A percentile compares a stretch with the other conserved stretches of the same genome.
Evolutionary conservation across 106 monocot species (phyloP).

Genomic region (Acanthochlamys bracteata): DNA sequence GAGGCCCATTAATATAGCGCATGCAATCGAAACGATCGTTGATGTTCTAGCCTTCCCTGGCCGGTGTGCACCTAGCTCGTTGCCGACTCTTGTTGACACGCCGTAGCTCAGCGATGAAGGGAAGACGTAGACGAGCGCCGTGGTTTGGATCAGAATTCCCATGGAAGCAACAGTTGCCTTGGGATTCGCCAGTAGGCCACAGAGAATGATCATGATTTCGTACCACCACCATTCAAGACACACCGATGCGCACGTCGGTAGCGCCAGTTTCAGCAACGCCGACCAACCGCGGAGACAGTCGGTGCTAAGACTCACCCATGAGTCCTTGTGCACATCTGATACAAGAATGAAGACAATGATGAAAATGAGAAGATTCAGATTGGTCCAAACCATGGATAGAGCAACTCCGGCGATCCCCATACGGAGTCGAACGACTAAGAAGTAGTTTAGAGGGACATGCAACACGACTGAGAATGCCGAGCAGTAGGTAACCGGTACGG

Average conservation of each 20-base stretch:
- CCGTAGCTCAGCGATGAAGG: constrained; percentile 77
- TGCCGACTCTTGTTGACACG: constrained; percentile 69
- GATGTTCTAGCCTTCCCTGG: constrained; percentile 44
- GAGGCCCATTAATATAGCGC: constrained; percentile 29
- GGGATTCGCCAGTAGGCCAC: constrained; percentile 59
- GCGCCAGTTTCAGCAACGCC: constrained; percentile 48
- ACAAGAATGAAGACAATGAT: constrained; percentile 30
- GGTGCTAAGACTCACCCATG: constrained; percentile 44
- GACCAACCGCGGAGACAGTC: constrained; percentile 69
- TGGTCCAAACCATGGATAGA: constrained; percentile 45
- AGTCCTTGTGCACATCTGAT: constrained; percentile 42
- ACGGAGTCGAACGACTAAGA: constrained; percentile 45
- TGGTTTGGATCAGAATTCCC: constrained; percentile 83
- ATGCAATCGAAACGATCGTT: constrained; percentile 27
- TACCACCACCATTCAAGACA: constrained; percentile 91
- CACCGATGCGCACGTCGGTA: constrained; percentile 72
- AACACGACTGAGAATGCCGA: constrained; percentile 49
- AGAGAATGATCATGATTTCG: constrained; percentile 75
- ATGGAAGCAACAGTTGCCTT: constrained; percentile 72
- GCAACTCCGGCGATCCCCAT: constrained; percentile 72
- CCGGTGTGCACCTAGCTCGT: constrained; percentile 62
- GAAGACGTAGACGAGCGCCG: constrained; percentile 75
- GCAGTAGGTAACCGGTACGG: constrained; percentile 62
- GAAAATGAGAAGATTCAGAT: constrained; percentile 46
- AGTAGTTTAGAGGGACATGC: constrained; percentile 64